Percentiles rank a stretch among this genome's conserved stretches.
These are phyloP conservation scores for Conringia planisiliqua DNA, from an alignment of 345 rosid genomes.

Conservation along the genomic window DNA sequence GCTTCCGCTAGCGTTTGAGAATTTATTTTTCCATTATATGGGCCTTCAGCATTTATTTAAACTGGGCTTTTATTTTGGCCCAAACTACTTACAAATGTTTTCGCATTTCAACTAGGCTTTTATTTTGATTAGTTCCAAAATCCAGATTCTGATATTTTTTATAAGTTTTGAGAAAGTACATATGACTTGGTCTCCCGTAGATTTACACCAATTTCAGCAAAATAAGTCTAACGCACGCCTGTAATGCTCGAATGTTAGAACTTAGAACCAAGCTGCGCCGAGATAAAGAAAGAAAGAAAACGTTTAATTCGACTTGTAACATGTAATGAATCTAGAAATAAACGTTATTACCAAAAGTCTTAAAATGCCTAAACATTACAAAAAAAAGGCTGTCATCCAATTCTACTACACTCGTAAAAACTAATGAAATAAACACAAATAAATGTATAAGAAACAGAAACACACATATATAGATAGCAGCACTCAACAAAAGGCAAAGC, in stretches of 20 bases:
- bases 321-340: background rate
- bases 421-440: background rate
- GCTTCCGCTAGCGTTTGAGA: background rate
- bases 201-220: background rate
- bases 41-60: background rate
- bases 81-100: background rate
- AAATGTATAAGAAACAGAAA: background rate
- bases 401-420: background rate
- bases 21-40: background rate
- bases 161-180: too few species aligned
- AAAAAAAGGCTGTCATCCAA: background rate
- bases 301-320: background rate
- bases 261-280: background rate
- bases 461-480: background rate
- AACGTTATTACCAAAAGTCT: background rate
- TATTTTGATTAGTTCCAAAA: too few species aligned
- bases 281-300: background rate
- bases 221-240: background rate
- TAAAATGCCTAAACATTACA: conserved; percentile 10
- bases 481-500: background rate
- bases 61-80: background rate
- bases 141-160: too few species aligned
- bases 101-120: too few species aligned
- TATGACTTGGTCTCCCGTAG: too few species aligned
- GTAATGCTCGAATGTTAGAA: background rate